A percentile compares a stretch with the other conserved stretches of the same genome.
phyloP scores from a whole-genome alignment of 148 eudicot genomes.

The Vaccinium vitisidaea region DNA sequence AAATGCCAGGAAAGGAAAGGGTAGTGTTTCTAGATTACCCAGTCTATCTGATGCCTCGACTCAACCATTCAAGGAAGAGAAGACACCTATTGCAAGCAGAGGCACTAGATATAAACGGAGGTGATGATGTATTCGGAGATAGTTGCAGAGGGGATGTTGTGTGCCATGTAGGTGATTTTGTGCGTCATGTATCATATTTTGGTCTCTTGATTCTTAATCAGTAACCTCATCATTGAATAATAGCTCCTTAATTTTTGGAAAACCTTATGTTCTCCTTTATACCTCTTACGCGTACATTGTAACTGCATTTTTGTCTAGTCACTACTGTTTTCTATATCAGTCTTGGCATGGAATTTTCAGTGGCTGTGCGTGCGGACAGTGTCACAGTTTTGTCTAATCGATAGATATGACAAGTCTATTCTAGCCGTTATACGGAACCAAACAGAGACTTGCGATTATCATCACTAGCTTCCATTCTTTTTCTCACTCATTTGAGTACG shows the following conservation, averaged over 20 bases:
- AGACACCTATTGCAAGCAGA: constrained; percentile 24
- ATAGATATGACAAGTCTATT: not conserved
- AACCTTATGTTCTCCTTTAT: no score
- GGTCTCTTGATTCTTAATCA: no score
- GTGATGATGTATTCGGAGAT: constrained; percentile 15
- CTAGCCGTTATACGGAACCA: not conserved
- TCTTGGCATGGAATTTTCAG: no score
- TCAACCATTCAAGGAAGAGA: constrained; percentile 83
- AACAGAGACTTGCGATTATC: not conserved
- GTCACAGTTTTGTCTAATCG: not conserved
- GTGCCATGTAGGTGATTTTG: no score
- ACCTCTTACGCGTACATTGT: no score
- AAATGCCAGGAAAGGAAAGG: constrained; percentile 86
- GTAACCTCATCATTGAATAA: no score
- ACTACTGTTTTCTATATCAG: no score
- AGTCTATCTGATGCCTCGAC: constrained; percentile 86
- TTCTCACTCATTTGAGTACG: not conserved
- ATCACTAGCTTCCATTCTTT: not conserved
- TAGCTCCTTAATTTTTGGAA: no score
- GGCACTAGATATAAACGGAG: not conserved
- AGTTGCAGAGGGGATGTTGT: no score
- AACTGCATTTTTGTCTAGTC: no score
- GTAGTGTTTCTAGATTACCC: constrained; percentile 77
- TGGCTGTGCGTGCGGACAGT: no score
- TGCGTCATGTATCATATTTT: no score